A percentile compares a stretch with the other conserved stretches of the same genome.
phyloP scores from a whole-genome alignment of 305 asterid genomes.

The Fraxinus albicans region DNA sequence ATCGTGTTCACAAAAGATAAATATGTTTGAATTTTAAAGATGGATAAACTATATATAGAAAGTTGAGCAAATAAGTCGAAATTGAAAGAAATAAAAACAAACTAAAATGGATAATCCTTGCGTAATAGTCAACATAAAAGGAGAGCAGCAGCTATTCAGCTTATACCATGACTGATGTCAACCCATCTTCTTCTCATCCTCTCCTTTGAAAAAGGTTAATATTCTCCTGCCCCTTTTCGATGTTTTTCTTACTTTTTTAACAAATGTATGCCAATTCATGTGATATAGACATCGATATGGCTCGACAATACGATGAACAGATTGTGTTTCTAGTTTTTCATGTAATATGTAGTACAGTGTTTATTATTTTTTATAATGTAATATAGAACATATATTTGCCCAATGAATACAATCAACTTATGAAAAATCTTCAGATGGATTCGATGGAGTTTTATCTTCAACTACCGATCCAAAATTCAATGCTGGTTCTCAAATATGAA shows the following conservation, averaged over 20 bases:
- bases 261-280: neutral
- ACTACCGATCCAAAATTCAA: neutral
- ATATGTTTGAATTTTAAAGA: neutral
- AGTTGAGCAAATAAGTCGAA: neutral
- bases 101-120: neutral
- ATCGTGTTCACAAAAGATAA: neutral
- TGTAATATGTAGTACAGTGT: neutral
- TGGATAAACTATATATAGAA: neutral
- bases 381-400: neutral
- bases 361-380: too few species aligned
- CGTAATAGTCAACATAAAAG: slow-evolving; percentile 3
- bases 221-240: neutral
- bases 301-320: neutral
- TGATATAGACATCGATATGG: neutral
- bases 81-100: neutral
- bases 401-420: neutral
- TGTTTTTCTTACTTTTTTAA: neutral
- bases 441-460: too few species aligned
- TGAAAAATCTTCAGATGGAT: neutral
- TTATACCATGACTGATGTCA: neutral
- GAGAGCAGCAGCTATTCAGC: neutral
- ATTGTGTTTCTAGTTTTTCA: neutral
- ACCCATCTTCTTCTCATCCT: neutral
- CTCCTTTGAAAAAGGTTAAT: neutral
- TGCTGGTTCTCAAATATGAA: neutral